phyloP scores from a whole-genome alignment of 2,329 filamentous ascomycete species.

The Colletotrichum chrysophilum region DNA sequence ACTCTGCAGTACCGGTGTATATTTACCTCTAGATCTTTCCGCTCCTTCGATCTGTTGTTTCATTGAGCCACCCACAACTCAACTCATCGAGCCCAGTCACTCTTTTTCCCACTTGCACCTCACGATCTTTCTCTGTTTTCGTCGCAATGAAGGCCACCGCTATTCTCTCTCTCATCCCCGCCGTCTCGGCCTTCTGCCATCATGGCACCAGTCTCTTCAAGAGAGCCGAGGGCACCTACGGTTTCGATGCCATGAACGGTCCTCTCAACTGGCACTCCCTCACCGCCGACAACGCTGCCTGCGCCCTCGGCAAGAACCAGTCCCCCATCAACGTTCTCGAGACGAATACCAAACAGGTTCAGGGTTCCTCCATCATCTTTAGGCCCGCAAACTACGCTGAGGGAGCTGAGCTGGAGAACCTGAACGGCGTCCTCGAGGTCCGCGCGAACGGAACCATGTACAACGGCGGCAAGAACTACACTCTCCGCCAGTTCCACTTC shows the following conservation, averaged over 20 bases:
- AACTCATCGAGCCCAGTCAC: background rate
- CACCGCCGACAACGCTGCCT: constrained; percentile 47
- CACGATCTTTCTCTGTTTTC: background rate
- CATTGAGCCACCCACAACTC: background rate
- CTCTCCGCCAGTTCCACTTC: constrained; percentile 62
- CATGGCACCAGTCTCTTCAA: constrained; percentile 41
- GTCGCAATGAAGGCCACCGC: constrained; percentile 26
- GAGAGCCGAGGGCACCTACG: constrained; percentile 35
- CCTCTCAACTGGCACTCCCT: constrained; percentile 60
- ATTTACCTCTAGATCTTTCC: constrained; percentile 8
- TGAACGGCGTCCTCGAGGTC: constrained; percentile 57
- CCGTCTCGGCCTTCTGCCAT: constrained; percentile 30
- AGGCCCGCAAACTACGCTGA: constrained; percentile 38
- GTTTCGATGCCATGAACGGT: constrained; percentile 46
- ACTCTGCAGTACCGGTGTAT: constrained; percentile 2
- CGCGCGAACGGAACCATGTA: constrained; percentile 51
- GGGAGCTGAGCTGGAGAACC: constrained; percentile 52
- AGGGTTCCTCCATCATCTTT: constrained; percentile 36
- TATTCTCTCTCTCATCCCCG: constrained; percentile 22
- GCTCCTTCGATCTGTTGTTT: background rate
- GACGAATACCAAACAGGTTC: constrained; percentile 19
- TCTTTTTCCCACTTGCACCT: background rate
- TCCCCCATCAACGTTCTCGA: constrained; percentile 60
- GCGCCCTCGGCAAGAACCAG: constrained; percentile 54
- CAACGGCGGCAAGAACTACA: constrained; percentile 43